These are phyloP conservation scores for Scleroderma bovista DNA, from an alignment of 768 basidiomycete genomes.

Conservation along the genomic window DNA sequence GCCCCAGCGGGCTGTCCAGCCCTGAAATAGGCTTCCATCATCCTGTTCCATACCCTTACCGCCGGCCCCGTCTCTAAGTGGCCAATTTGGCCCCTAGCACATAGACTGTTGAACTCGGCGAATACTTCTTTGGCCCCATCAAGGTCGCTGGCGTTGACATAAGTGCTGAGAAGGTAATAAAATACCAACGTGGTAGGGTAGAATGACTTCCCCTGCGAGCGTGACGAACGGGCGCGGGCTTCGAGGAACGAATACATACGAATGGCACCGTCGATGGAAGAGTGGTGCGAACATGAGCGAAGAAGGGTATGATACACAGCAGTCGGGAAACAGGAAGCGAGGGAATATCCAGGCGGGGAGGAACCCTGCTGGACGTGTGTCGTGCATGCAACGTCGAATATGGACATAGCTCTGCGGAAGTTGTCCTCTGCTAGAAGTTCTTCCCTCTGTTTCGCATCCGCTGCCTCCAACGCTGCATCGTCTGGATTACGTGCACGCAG, in stretches of 20 bases:
- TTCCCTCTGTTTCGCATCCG: conserved; percentile 32
- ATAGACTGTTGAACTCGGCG: conserved; percentile 46
- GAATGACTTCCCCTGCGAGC: conserved; percentile 7
- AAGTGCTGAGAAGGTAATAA: conserved; percentile 52
- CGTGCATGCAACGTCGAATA: conserved; percentile 59
- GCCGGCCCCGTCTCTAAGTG: conserved; percentile 25
- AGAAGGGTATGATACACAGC: conserved; percentile 51
- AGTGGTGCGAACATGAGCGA: conserved; percentile 53
- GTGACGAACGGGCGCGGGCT: conserved; percentile 23
- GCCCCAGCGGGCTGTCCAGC: conserved; percentile 58
- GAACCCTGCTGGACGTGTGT: conserved; percentile 11
- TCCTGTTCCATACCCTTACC: conserved; percentile 62
- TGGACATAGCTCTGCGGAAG: conserved; percentile 60
- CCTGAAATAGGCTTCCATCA: conserved; percentile 72
- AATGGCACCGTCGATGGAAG: conserved; percentile 54
- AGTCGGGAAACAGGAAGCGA: conserved; percentile 24
- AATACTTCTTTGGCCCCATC: conserved; percentile 56
- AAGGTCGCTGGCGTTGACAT: conserved; percentile 47
- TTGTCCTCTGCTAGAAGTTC: conserved; percentile 60
- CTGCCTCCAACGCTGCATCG: conserved; percentile 8
- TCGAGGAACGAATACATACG: conserved; percentile 63
- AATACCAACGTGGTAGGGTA: conserved; percentile 37
- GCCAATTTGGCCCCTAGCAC: conserved; percentile 27
- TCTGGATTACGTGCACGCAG: conserved; percentile 19
- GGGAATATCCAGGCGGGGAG: neutral